Evolutionary conservation across 768 basidiomycete species (phyloP).

Genomic region (Boletus bicolor): DNA sequence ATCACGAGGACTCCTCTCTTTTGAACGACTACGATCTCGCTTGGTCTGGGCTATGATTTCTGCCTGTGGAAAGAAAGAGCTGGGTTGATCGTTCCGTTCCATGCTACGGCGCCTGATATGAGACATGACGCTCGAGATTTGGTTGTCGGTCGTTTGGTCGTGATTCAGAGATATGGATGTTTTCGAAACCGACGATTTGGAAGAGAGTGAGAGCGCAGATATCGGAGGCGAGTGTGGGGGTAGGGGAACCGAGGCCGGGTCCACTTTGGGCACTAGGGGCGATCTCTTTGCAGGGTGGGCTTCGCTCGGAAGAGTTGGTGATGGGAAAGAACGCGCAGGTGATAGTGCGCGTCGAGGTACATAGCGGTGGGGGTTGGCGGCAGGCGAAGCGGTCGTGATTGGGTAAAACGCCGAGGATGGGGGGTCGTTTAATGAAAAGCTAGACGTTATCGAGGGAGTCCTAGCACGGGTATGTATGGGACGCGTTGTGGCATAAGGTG

Average conservation of each 20-base stretch:
- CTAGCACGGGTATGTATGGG: conserved; percentile 26
- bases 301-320: conserved; percentile 28
- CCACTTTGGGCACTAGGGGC: conserved; percentile 37
- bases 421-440: conserved; percentile 25
- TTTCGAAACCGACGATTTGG: conserved; percentile 62
- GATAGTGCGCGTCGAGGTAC: conserved; percentile 35
- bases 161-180: conserved; percentile 43
- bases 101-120: conserved; percentile 38
- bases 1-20: conserved; percentile 10
- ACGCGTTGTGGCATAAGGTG: conserved; percentile 32
- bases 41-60: conserved; percentile 10
- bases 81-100: conserved; percentile 17
- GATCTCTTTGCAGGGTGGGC: conserved; percentile 13
- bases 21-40: conserved; percentile 23
- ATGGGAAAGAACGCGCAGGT: conserved; percentile 32
- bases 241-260: conserved; percentile 55
- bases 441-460: conserved; percentile 30
- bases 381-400: conserved; percentile 52
- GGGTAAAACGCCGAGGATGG: conserved; percentile 44
- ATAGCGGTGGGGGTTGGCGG: conserved; percentile 60
- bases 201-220: conserved; percentile 74
- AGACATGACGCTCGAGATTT: conserved; percentile 41
- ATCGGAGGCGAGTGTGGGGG: conserved; percentile 69
- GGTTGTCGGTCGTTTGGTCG: conserved; percentile 39
- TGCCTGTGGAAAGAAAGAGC: conserved; percentile 10